Evolutionary conservation across 345 rosid genomes (phyloP).

Genomic region (Mallotus nudiflorus): DNA sequence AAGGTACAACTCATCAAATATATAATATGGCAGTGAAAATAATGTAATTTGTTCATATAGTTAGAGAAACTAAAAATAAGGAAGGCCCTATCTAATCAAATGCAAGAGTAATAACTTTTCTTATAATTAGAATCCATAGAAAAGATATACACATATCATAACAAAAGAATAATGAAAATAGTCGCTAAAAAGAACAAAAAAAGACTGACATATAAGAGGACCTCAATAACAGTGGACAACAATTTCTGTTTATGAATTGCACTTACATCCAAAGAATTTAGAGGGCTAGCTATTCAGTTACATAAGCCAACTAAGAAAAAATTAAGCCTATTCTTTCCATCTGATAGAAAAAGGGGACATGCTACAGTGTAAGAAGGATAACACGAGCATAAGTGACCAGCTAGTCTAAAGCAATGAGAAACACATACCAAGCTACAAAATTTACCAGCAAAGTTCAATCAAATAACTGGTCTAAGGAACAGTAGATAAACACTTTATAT

Average conservation of each 20-base stretch:
- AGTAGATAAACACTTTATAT: not conserved
- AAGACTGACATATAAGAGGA: too few relatives aligned
- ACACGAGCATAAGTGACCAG: too few relatives aligned
- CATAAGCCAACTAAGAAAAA: not conserved
- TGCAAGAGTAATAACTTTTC: too few relatives aligned
- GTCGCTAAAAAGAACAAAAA: too few relatives aligned
- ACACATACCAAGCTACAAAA: not conserved
- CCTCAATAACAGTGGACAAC: conserved; percentile 14
- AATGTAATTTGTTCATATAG: not conserved
- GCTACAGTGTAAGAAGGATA: not conserved
- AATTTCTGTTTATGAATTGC: too few relatives aligned
- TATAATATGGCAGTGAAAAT: too few relatives aligned
- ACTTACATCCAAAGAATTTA: too few relatives aligned
- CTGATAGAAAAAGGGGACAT: not conserved
- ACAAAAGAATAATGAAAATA: too few relatives aligned
- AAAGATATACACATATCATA: too few relatives aligned
- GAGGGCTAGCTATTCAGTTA: too few relatives aligned
- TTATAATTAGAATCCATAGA: not conserved
- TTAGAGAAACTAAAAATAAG: not conserved
- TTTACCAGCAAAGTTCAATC: not conserved
- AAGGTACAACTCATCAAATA: not conserved
- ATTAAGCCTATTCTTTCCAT: not conserved
- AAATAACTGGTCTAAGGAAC: not conserved
- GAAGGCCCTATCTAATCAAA: not conserved
- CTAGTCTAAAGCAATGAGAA: too few relatives aligned